These are phyloP conservation scores for Ambrosiella beaveri DNA, from an alignment of 2,329 filamentous ascomycete species.

Conservation along the genomic window DNA sequence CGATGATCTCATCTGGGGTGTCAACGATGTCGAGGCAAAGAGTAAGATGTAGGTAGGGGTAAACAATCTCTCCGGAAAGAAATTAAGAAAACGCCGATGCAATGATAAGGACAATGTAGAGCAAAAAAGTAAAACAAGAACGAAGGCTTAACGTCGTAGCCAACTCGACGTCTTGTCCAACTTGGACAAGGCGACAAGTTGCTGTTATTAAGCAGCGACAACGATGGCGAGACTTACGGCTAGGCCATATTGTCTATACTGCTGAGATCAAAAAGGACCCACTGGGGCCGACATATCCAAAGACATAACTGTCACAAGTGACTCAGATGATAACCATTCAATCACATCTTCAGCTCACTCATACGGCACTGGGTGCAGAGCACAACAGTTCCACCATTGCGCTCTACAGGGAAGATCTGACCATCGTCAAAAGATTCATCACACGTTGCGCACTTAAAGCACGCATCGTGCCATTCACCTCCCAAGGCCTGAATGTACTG, in stretches of 20 bases:
- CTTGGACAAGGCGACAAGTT: background rate
- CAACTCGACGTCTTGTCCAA: background rate
- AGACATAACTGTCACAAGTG: background rate
- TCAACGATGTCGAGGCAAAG: background rate
- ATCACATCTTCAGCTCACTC: constrained; percentile 38
- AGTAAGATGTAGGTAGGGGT: background rate
- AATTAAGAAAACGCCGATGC: constrained; percentile 4
- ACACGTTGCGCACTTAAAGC: constrained; percentile 64
- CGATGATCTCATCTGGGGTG: background rate
- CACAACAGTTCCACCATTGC: constrained; percentile 31
- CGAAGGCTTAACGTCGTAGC: constrained; percentile 1
- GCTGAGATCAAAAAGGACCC: background rate
- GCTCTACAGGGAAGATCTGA: constrained; percentile 43
- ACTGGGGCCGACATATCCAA: background rate
- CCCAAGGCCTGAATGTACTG: constrained; percentile 80
- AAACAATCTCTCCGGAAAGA: background rate
- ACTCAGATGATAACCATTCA: background rate
- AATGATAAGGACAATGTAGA: constrained; percentile 5
- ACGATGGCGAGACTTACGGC: background rate
- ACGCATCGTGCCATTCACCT: constrained; percentile 82
- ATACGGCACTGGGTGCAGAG: constrained; percentile 45
- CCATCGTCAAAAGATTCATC: constrained; percentile 44
- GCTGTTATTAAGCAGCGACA: background rate
- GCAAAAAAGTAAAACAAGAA: background rate
- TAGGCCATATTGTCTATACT: background rate